Conservation (phyloP, 2,329 filamentous ascomycete genomes). For the Stenocarpella maydis region DNA sequence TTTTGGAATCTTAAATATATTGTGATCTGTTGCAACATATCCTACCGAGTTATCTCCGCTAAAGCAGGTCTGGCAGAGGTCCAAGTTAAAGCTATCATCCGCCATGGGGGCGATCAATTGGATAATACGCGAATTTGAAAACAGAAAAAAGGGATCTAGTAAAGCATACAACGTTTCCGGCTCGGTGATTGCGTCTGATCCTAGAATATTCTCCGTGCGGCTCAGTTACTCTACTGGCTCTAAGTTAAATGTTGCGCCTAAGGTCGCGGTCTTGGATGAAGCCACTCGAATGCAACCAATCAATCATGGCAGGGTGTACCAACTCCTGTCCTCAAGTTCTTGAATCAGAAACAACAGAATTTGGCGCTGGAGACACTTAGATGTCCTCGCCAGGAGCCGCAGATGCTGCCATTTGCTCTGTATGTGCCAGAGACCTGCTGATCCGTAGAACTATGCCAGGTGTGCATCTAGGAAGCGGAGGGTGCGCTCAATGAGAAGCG, state of each 20-base stretch:
- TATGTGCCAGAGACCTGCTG: neutral
- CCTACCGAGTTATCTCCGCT: neutral
- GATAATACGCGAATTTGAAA: neutral
- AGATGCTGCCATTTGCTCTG: neutral
- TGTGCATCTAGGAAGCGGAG: slow-evolving; percentile 5
- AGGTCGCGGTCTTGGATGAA: neutral
- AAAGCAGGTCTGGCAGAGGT: neutral
- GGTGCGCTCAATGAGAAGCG: neutral
- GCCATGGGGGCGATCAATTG: slow-evolving; percentile 6
- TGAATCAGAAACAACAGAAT: too few relatives aligned
- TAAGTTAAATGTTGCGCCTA: neutral
- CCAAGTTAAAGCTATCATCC: neutral
- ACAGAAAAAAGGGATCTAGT: neutral
- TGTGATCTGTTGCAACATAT: neutral
- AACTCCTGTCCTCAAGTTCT: neutral
- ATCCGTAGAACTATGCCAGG: neutral
- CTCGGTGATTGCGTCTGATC: neutral
- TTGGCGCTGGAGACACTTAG: neutral
- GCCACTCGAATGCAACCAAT: neutral
- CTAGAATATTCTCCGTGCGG: neutral
- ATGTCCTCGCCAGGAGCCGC: neutral
- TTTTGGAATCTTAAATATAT: neutral
- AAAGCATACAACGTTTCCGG: neutral
- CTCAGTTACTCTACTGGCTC: neutral
- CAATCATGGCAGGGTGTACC: neutral